These are phyloP conservation scores for Pseudonitzschia multiseries DNA, from an alignment of 108 stramenopile genomes.

Conservation along the genomic window DNA sequence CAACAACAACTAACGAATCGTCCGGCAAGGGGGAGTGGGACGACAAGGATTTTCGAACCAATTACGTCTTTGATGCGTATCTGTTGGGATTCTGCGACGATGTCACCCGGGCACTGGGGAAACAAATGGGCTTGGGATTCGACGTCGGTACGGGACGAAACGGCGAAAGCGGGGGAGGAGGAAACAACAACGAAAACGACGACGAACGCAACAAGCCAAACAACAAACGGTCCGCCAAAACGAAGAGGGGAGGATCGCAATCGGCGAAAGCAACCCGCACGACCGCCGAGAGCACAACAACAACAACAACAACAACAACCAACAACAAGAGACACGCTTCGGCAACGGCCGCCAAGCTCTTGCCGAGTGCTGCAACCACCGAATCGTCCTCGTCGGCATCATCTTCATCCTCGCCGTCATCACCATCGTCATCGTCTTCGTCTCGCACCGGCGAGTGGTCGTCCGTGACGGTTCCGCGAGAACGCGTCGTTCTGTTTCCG, in stretches of 20 bases:
- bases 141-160: not conserved
- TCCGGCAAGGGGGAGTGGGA: slow-evolving; percentile 29
- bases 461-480: slow-evolving; percentile 42
- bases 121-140: slow-evolving; percentile 30
- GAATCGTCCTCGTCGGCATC: not conserved
- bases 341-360: not conserved
- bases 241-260: too few relatives aligned
- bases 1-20: slow-evolving; percentile 5
- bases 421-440: not conserved
- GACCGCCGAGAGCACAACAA: too few relatives aligned
- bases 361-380: not conserved
- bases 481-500: slow-evolving; percentile 73
- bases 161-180: not conserved
- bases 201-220: slow-evolving; percentile 1
- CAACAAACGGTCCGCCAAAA: too few relatives aligned
- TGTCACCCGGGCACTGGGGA: slow-evolving; percentile 59
- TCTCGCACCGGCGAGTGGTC: not conserved
- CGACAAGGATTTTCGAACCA: slow-evolving; percentile 39
- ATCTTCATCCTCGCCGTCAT: not conserved
- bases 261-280: too few relatives aligned
- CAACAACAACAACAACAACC: too few relatives aligned
- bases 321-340: not conserved
- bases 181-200: not conserved
- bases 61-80: slow-evolving; percentile 74
- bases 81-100: slow-evolving; percentile 87